These are phyloP conservation scores for Saccharomycopsis selenospora DNA, from an alignment of 805 yeast species.

Conservation along the genomic window DNA sequence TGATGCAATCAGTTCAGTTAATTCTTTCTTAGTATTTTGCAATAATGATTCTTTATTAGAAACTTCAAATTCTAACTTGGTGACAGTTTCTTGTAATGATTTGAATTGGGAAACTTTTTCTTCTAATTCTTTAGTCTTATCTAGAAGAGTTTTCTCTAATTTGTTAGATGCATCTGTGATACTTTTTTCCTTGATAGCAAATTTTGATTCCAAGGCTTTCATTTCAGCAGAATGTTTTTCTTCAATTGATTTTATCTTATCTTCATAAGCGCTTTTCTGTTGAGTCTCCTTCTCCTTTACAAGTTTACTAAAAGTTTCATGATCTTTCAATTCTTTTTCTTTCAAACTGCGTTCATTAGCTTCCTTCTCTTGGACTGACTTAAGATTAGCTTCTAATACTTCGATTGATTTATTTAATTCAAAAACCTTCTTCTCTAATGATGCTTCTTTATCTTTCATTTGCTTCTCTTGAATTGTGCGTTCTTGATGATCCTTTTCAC, in stretches of 20 bases:
- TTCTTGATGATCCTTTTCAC: not conserved
- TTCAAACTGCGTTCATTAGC: not conserved
- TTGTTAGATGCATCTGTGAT: not conserved
- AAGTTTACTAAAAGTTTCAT: not conserved
- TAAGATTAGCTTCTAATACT: not conserved
- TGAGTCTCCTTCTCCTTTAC: not conserved
- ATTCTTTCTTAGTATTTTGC: no score
- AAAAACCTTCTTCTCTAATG: not conserved
- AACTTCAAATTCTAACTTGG: not conserved
- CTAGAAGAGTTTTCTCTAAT: not conserved
- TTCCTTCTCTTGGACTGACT: not conserved
- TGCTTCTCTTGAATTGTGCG: not conserved
- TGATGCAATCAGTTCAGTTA: not conserved
- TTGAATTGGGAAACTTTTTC: not conserved
- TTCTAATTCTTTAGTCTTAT: not conserved
- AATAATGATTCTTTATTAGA: not conserved
- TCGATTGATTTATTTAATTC: not conserved
- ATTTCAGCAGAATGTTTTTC: not conserved
- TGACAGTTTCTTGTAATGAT: not conserved
- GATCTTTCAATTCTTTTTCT: not conserved
- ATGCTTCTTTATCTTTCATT: not conserved
- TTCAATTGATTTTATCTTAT: not conserved
- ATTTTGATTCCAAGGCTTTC: not conserved
- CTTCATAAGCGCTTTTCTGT: not conserved
- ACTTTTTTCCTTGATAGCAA: not conserved